Conservation (phyloP, 2,329 filamentous ascomycete species). For the Fusarium sp. region DNA sequence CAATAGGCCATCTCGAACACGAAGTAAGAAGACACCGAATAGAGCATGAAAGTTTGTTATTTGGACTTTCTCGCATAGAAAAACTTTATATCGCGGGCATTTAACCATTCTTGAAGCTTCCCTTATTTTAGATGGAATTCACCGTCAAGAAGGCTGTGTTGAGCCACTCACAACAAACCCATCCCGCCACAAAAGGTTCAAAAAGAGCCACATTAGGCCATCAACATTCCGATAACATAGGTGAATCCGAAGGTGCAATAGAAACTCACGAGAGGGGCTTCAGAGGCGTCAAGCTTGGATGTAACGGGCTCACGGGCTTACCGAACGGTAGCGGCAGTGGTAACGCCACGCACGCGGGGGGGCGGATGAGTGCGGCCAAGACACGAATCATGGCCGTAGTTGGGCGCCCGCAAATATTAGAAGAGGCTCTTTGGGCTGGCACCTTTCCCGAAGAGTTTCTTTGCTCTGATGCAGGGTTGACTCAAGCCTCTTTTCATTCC, state of each 20-base stretch:
- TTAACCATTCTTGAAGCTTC: too few species aligned
- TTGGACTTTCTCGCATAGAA: too few species aligned
- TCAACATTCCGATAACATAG: not conserved
- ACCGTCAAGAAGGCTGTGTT: too few species aligned
- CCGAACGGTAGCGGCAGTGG: not conserved
- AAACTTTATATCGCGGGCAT: too few species aligned
- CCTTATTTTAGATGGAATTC: too few species aligned
- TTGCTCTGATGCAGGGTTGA: not conserved
- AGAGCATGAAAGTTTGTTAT: too few species aligned
- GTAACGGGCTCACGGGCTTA: not conserved
- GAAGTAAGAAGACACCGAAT: too few species aligned
- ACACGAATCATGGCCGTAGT: not conserved
- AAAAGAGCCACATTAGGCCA: not conserved
- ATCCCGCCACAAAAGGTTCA: not conserved
- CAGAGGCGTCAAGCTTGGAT: not conserved
- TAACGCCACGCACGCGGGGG: not conserved
- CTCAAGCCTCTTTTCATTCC: not conserved
- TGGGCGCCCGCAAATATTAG: not conserved
- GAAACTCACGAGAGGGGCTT: not conserved
- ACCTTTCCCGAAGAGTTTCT: not conserved
- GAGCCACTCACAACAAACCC: not conserved
- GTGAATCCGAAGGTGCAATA: not conserved
- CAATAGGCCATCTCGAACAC: too few species aligned
- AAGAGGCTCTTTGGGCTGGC: not conserved
- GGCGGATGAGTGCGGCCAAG: not conserved